These are phyloP conservation scores for Aspergillus steynii DNA, from an alignment of 495 filamentous ascomycete species.

Conservation along the genomic window DNA sequence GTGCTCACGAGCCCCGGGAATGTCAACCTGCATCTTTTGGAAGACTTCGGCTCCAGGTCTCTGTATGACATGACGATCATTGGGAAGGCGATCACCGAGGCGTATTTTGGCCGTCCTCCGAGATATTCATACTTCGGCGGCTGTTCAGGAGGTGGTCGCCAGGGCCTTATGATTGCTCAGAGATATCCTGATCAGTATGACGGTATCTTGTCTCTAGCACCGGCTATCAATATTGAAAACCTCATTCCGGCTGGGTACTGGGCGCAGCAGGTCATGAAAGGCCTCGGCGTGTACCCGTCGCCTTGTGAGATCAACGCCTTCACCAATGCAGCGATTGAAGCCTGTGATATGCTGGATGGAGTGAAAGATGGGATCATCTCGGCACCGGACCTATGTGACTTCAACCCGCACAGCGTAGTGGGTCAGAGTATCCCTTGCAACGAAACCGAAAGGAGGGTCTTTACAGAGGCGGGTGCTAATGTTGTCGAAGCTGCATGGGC, in stretches of 20 bases:
- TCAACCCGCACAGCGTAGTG: constrained; percentile 45
- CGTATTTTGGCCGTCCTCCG: constrained; percentile 16
- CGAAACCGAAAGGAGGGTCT: constrained; percentile 29
- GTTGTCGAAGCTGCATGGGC: constrained; percentile 31
- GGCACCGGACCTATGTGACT: constrained; percentile 50
- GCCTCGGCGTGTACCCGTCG: constrained; percentile 38
- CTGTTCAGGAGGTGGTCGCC: constrained; percentile 48
- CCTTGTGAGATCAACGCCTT: constrained; percentile 47
- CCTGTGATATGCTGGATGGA: constrained; percentile 56
- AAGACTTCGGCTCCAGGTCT: constrained; percentile 42
- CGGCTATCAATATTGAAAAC: constrained; percentile 40
- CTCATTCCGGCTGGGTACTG: constrained; percentile 26
- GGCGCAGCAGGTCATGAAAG: constrained; percentile 24
- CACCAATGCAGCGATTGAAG: constrained; percentile 37
- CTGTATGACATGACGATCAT: constrained; percentile 31
- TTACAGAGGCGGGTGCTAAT: constrained; percentile 27
- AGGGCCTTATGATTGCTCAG: constrained; percentile 47
- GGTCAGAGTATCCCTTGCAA: constrained; percentile 44
- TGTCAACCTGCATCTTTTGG: constrained; percentile 36
- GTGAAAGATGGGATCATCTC: constrained; percentile 59
- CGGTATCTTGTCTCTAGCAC: constrained; percentile 59
- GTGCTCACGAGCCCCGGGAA: constrained; percentile 41
- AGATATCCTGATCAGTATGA: constrained; percentile 52
- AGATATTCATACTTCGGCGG: constrained; percentile 46
- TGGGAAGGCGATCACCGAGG: constrained; percentile 17